Evolutionary conservation across 2,329 filamentous ascomycete genomes (phyloP).

Genomic region (Claviceps quebecensis): DNA sequence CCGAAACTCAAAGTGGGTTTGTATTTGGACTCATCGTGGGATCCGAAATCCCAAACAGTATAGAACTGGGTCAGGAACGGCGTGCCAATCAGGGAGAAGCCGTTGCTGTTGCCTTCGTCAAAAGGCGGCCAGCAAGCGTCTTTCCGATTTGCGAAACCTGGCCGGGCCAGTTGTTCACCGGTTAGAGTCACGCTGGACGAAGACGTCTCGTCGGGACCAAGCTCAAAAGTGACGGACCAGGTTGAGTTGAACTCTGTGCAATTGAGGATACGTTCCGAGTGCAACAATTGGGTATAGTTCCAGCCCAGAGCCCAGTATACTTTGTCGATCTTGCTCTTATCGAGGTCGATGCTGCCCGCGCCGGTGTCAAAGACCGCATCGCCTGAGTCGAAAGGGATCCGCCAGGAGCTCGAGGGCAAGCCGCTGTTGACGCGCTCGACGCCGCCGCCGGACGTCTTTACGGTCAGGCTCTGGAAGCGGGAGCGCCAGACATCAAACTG

Average conservation of each 20-base stretch:
- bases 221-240: constrained; percentile 19
- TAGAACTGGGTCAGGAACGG: constrained; percentile 19
- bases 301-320: constrained; percentile 21
- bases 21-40: neutral
- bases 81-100: constrained; percentile 17
- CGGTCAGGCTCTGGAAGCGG: neutral
- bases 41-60: constrained; percentile 20
- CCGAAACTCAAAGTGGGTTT: constrained; percentile 11
- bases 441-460: constrained; percentile 1
- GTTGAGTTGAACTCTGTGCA: constrained; percentile 22
- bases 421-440: neutral
- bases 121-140: constrained; percentile 24
- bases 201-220: constrained; percentile 9
- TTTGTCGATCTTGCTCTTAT: constrained; percentile 10
- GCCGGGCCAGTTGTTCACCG: constrained; percentile 17
- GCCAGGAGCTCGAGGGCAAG: neutral
- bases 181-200: constrained; percentile 16
- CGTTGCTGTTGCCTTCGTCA: constrained; percentile 10
- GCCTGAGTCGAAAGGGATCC: neutral
- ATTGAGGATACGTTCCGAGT: constrained; percentile 15
- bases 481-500: constrained; percentile 20
- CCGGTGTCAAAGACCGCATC: constrained; percentile 21
- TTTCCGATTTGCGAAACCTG: constrained; percentile 19
- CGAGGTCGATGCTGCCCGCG: constrained; percentile 15
- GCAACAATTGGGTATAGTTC: constrained; percentile 20